phyloP scores from a whole-genome alignment of 2,329 filamentous ascomycete genomes.

The Atkinsonella hypoxylon region DNA sequence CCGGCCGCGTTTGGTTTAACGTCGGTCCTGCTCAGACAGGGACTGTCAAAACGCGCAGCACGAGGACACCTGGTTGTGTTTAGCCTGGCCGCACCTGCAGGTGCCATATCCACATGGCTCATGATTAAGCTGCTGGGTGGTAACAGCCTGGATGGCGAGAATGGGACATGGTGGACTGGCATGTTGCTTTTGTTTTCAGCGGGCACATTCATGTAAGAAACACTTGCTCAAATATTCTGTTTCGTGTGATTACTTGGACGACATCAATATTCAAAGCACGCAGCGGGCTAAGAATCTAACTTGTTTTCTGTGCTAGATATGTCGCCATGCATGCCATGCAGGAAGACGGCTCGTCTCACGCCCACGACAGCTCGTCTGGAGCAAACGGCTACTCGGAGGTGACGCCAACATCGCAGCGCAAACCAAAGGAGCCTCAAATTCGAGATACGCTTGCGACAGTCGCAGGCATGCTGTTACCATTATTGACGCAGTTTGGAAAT shows the following conservation, averaged over 20 bases:
- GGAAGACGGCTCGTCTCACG: slow-evolving; percentile 46
- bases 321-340: slow-evolving; percentile 99
- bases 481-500: slow-evolving; percentile 68
- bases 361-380: slow-evolving; percentile 36
- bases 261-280: neutral
- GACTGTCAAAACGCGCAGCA: slow-evolving; percentile 74
- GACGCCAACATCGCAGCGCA: slow-evolving; percentile 31
- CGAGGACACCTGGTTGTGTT: slow-evolving; percentile 81
- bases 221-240: neutral
- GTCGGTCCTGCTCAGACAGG: slow-evolving; percentile 80
- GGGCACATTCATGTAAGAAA: slow-evolving; percentile 79
- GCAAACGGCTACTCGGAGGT: slow-evolving; percentile 45
- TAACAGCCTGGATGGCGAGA: slow-evolving; percentile 42
- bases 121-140: slow-evolving; percentile 64
- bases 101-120: slow-evolving; percentile 73
- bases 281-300: neutral
- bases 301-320: slow-evolving; percentile 44
- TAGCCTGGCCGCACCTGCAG: slow-evolving; percentile 78
- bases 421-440: slow-evolving; percentile 46
- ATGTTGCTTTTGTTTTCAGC: slow-evolving; percentile 90
- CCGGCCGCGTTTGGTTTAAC: slow-evolving; percentile 92
- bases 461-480: slow-evolving; percentile 64
- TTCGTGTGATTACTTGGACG: no score
- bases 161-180: slow-evolving; percentile 77
- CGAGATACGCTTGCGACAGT: slow-evolving; percentile 60